Conservation (phyloP, 2,329 filamentous ascomycete species). For the Zymoseptoria brevis region DNA sequence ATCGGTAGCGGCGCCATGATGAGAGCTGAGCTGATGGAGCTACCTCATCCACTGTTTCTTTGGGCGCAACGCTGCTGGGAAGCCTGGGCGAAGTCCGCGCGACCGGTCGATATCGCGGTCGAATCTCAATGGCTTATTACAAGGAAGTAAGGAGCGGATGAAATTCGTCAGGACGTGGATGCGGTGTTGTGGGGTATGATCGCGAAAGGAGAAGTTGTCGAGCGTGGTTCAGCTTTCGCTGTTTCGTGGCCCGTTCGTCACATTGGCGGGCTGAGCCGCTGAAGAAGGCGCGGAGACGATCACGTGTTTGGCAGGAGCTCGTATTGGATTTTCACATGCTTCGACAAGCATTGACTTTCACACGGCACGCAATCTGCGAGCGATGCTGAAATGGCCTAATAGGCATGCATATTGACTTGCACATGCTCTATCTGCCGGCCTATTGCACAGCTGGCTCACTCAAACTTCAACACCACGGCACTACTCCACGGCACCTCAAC, state of each 20-base stretch:
- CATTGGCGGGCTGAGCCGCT: not conserved
- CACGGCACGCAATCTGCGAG: no score
- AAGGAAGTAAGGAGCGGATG: constrained; percentile 25
- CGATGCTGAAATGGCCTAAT: no score
- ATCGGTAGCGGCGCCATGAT: constrained; percentile 69
- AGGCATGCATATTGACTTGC: no score
- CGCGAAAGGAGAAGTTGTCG: constrained; percentile 23
- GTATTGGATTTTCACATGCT: no score
- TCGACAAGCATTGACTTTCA: no score
- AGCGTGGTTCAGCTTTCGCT: not conserved
- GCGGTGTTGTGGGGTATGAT: constrained; percentile 3
- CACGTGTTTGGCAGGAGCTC: not conserved
- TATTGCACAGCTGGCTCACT: not conserved
- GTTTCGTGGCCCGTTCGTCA: not conserved
- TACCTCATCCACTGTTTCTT: constrained; percentile 21
- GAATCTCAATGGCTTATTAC: constrained; percentile 5
- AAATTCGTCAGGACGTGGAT: constrained; percentile 26
- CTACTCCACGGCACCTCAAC: constrained; percentile 24
- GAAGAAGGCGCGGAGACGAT: not conserved
- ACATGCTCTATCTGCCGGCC: no score
- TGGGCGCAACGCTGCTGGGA: constrained; percentile 18
- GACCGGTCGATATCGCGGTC: constrained; percentile 9
- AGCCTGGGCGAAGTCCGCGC: constrained; percentile 6
- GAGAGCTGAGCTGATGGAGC: constrained; percentile 10
- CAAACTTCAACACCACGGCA: constrained; percentile 21